Evolutionary conservation across 2,329 filamentous ascomycete species (phyloP).

Genomic region (Xylogone sp.): DNA sequence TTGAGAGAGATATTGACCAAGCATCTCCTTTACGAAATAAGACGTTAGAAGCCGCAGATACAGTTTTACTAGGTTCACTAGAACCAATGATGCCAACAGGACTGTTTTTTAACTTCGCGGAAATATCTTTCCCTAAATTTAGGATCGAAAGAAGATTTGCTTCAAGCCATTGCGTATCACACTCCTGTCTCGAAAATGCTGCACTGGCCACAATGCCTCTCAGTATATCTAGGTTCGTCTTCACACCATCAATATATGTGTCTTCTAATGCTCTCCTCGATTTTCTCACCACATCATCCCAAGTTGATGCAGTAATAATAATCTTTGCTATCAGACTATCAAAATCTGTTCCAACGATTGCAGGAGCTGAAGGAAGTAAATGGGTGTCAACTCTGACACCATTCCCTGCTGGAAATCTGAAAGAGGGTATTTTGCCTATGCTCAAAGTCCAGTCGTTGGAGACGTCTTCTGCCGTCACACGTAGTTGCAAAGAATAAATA

Average conservation of each 20-base stretch:
- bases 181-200: conserved; percentile 43
- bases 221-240: conserved; percentile 54
- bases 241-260: conserved; percentile 50
- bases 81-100: conserved; percentile 14
- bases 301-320: conserved; percentile 41
- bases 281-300: conserved; percentile 49
- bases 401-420: conserved; percentile 52
- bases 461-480: conserved; percentile 39
- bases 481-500: conserved; percentile 38
- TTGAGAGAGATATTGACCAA: conserved; percentile 48
- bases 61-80: conserved; percentile 5
- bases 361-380: conserved; percentile 29
- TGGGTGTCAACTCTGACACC: conserved; percentile 44
- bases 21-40: conserved; percentile 56
- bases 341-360: conserved; percentile 42
- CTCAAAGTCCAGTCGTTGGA: conserved; percentile 48
- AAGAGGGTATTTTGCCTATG: conserved; percentile 54
- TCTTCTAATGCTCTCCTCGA: conserved; percentile 48
- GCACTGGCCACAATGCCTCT: conserved; percentile 47
- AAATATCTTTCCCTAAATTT: conserved; percentile 26
- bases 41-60: conserved; percentile 31
- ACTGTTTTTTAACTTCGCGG: conserved; percentile 31
- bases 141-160: conserved; percentile 34
- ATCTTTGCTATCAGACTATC: conserved; percentile 45
- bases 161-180: conserved; percentile 57